Percentiles rank a stretch among this genome's conserved stretches.
Conservation (phyloP, 2,329 filamentous ascomycete species). For the Trichoderma sp. region DNA sequence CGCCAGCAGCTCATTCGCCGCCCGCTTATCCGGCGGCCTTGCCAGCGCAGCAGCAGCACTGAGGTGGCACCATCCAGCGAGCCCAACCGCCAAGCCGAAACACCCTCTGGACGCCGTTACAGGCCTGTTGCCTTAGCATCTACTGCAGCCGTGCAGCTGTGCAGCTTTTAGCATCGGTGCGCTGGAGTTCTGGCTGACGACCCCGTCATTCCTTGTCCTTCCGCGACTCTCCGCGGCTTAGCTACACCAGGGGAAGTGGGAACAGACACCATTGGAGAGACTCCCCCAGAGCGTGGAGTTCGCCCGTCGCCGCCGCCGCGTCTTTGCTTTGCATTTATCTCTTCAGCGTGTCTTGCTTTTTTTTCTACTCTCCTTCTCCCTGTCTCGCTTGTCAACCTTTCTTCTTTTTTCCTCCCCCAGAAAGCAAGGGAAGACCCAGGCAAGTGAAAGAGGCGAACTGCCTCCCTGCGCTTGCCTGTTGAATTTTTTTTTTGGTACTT, state of each 20-base stretch:
- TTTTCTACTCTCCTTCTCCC: conserved; percentile 12
- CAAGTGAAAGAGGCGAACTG: conserved; percentile 15
- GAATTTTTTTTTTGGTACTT: neutral
- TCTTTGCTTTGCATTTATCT: conserved; percentile 16
- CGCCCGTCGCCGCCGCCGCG: neutral
- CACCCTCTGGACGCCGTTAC: neutral
- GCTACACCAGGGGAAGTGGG: conserved; percentile 16
- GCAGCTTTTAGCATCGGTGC: conserved; percentile 15
- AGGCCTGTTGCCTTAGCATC: neutral
- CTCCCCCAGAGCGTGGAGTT: conserved; percentile 14
- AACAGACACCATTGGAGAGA: conserved; percentile 16
- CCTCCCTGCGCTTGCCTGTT: conserved; percentile 23
- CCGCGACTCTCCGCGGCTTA: conserved; percentile 8
- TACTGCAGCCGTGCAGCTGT: conserved; percentile 16
- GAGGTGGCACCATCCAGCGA: conserved; percentile 22
- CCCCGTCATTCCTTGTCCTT: conserved; percentile 17
- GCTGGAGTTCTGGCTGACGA: conserved; percentile 16
- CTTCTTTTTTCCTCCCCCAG: conserved; percentile 2
- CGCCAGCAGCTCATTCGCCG: conserved; percentile 21
- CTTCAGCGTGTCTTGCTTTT: conserved; percentile 15
- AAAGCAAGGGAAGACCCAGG: conserved; percentile 13
- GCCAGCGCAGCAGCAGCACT: conserved; percentile 22
- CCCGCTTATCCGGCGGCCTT: conserved; percentile 21
- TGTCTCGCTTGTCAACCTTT: conserved; percentile 13
- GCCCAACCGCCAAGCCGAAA: conserved; percentile 23